Percentiles rank a stretch among this genome's conserved stretches.
Evolutionary conservation across 441 rosid species (phyloP).

Genomic region (Aleurites moluccanus): DNA sequence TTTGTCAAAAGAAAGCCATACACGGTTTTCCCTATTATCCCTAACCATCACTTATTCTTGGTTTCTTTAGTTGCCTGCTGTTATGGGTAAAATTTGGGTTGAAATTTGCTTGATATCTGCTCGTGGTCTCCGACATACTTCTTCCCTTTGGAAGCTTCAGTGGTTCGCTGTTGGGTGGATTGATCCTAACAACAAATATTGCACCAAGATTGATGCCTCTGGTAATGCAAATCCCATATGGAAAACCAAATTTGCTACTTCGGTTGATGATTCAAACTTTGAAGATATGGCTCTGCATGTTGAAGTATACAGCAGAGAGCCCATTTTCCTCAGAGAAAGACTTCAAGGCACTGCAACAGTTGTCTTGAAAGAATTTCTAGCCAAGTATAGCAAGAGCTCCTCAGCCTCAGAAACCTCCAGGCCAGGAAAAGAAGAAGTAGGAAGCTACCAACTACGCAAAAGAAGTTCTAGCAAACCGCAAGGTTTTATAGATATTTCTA

Average conservation of each 20-base stretch:
- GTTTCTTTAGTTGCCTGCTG: not conserved
- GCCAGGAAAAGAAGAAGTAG: slow-evolving; percentile 49
- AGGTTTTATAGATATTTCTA: slow-evolving; percentile 76
- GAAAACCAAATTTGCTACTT: slow-evolving; percentile 75
- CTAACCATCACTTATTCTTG: not conserved
- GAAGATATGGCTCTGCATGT: slow-evolving; percentile 56
- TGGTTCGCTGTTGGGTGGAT: slow-evolving; percentile 97
- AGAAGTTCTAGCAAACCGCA: slow-evolving; percentile 61
- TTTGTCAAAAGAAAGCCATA: slow-evolving; percentile 26
- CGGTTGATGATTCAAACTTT: slow-evolving; percentile 52
- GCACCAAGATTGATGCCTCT: slow-evolving; percentile 65
- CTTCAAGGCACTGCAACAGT: slow-evolving; percentile 75
- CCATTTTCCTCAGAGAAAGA: slow-evolving; percentile 77
- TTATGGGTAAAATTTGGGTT: slow-evolving; percentile 45
- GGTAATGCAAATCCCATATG: slow-evolving; percentile 57
- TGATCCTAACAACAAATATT: slow-evolving; percentile 76
- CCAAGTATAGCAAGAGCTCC: slow-evolving; percentile 38
- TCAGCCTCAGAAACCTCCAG: slow-evolving; percentile 28
- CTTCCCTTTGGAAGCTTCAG: slow-evolving; percentile 74
- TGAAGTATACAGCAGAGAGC: slow-evolving; percentile 83
- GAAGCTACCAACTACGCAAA: slow-evolving; percentile 79
- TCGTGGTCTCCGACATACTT: slow-evolving; percentile 68
- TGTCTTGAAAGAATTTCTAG: slow-evolving; percentile 62
- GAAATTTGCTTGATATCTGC: slow-evolving; percentile 81
- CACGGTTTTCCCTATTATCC: slow-evolving; percentile 2